phyloP scores from a whole-genome alignment of 371 early-diverging fungal genomes.

The Phascolomyces articulosus region DNA sequence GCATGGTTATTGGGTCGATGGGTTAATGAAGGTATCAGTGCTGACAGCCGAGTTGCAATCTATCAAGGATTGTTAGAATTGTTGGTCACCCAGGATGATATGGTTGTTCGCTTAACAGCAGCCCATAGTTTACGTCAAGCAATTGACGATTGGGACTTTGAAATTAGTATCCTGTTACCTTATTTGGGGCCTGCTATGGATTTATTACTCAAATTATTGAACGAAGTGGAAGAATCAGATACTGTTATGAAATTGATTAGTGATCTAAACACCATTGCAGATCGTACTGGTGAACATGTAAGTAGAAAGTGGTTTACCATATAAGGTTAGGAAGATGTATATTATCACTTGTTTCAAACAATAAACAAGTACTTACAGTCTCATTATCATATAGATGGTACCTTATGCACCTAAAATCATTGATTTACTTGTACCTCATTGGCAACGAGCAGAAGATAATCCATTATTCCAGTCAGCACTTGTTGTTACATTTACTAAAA shows the following conservation, averaged over 20 bases:
- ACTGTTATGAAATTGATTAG: constrained; percentile 77
- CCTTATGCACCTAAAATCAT: constrained; percentile 76
- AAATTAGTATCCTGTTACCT: constrained; percentile 68
- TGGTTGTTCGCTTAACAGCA: constrained; percentile 88
- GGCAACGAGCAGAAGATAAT: constrained; percentile 76
- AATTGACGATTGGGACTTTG: constrained; percentile 92
- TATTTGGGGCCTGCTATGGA: constrained; percentile 69
- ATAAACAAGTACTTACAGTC: no score
- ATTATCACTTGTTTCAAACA: no score
- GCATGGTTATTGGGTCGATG: constrained; percentile 88
- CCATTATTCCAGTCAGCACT: constrained; percentile 83
- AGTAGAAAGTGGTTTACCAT: not conserved
- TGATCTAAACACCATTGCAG: constrained; percentile 76
- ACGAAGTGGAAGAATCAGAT: constrained; percentile 77
- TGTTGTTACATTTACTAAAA: constrained; percentile 73
- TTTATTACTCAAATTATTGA: constrained; percentile 57
- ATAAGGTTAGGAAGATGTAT: no score
- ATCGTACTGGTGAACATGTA: constrained; percentile 74
- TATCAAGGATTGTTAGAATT: constrained; percentile 74
- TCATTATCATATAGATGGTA: constrained; percentile 49
- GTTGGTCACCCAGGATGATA: constrained; percentile 67
- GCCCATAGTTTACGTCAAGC: constrained; percentile 67
- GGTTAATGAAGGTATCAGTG: constrained; percentile 79
- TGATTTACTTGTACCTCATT: constrained; percentile 77
- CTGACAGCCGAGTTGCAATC: constrained; percentile 63